Evolutionary conservation across 495 filamentous ascomycete species (phyloP), one percentile per base, ranked within the genome.

Genomic region (Aspergillus panamensis): DNA sequence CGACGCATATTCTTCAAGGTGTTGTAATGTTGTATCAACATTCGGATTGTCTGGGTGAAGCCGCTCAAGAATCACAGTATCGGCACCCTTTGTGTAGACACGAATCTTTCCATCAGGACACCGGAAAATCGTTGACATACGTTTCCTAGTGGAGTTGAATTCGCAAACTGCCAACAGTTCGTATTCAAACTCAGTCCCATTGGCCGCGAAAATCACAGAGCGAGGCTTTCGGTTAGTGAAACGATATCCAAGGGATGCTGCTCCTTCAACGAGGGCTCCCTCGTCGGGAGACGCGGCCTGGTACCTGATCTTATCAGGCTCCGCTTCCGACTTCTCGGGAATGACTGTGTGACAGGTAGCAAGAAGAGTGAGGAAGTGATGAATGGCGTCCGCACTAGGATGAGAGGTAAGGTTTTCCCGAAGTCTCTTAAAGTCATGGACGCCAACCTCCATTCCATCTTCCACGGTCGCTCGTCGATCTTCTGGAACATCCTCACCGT

Each of bases 221-320:
- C 88, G 82, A 33, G 95, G 95, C 70, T 89, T 96, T 52, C 95
- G 85, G 55, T 94, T 91, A 44, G 87, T 85, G 69, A 99, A 99
- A 43, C 80, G 82, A 75, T 96, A 97, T 9, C 93, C 95, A 33
- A 99, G 73, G 43, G 75, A 67, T 6, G 91, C 85, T 16, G 95
- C 95, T 49, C 95, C 95, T 63, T 97, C 90, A 16, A 99, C 95
- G 44, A 99, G 77, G 13, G 95, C 95, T 48, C 92, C 95, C 74
- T 99, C 95, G 63, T 99, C 95, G 6, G 95, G 95, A 31, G 95
- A 97, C 12, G 95, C 93, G 30, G 95, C 93, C 73, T 99, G 95
- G 65, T 97, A 99, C 72, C 95, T 97, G 74, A 99, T 96, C 32
- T 83, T 78, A 14, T 83, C 86, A 2, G 83, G 81, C 35, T 89